Base-by-base conservation (phyloP, 2,329 filamentous ascomycete genomes). In the Berkeleyomyces basicola region DNA sequence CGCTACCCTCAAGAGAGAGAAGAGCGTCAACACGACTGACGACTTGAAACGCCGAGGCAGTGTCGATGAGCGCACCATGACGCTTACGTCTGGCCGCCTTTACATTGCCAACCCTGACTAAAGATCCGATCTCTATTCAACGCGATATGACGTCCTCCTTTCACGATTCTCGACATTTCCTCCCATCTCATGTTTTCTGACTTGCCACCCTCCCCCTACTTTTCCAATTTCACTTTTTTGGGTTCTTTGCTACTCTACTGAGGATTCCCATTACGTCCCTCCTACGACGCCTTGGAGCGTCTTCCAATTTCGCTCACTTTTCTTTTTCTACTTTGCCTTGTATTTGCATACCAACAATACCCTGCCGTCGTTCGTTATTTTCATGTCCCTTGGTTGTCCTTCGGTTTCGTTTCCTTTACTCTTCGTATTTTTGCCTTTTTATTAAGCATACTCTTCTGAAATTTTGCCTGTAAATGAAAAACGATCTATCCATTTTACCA, bases 91-190 rank as follows among this genome's bases (percentile, higher is more conserved):
- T 37, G 84, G 84, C 58, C 81, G 88, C 66, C 79, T 95, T 64
- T 93, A 88, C 72, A 90, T 95, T 70, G 89, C 89, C 68, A 95
- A 95, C 73, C 89, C 89, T 16, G 89, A 93, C 72, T 81, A 74
- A 77, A 65, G 58, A 43, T 11, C 31, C 42, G 31, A 3, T 6
- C n/a, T 2, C 7, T 40, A 7, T 23, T 36, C 23, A 40, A 6
- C 31, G 23, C 10, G 40, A 16, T 10, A 46, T 3, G 11, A 46
- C 33, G 11, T 7, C 37, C 14, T 23, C 43, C 6, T 6, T 36
- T 59, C n/a, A 44, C 33, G 31, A 36, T 42, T 46, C 11, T 63
- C 51, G 33, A 23, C 14, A 42, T 33, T 23, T 58, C 16, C 14
- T 31, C 31, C 44, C 42, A 58, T 37, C 16, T 42, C n/a, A 43